Evolutionary conservation across 2,329 filamentous ascomycete species (phyloP), one percentile per base, ranked within the genome.

Genomic region (Aspergillus sergii): DNA sequence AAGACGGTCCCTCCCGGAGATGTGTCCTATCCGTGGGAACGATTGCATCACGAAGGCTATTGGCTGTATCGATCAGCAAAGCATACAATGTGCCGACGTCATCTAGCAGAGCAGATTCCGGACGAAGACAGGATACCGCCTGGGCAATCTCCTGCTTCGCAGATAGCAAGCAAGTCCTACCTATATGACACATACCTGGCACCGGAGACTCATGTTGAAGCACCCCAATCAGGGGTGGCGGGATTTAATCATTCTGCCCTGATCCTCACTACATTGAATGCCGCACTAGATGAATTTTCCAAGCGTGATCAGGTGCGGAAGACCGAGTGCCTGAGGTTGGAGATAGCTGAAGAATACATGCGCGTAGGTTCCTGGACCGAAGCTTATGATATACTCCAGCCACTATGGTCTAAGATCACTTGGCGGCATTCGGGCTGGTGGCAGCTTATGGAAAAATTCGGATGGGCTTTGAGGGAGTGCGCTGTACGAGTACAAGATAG

Each of bases 371-470:
- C 79, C 32, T 87, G 84, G 75, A 71, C 76, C 6, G 80, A 85
- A 53, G 87, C 85, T 8, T 76, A 85, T 59, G 72, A 80, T 28
- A 75, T 85, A 3, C 76, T 89, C 23, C 76, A 77, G 41, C 80
- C 84, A 4, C 71, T 88, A 1, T 89, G 87, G 87, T 72, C 83
- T 46, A 79, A 73, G 11, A 82, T 85, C 72, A 80, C 78, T n/a
- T 89, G 87, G 87, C 83, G 88, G 53, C 75, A 75, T 50, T 83
- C 87, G 69, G 81, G 83, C n/a, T 89, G 87, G 87, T 86, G 84
- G 81, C 72, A 76, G 48, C 77, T 88, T 4, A 84, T 87, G 65
- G 80, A 79, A 59, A 81, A 83, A 46, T 81, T 88, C 46, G 78
- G 85, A 51, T 84, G 81, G 78, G 77, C 81, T 10, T 74, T 89